A percentile compares a stretch with the other conserved stretches of the same genome.
phyloP scores from a whole-genome alignment of 768 basidiomycete genomes.

The Collybia sordida region DNA sequence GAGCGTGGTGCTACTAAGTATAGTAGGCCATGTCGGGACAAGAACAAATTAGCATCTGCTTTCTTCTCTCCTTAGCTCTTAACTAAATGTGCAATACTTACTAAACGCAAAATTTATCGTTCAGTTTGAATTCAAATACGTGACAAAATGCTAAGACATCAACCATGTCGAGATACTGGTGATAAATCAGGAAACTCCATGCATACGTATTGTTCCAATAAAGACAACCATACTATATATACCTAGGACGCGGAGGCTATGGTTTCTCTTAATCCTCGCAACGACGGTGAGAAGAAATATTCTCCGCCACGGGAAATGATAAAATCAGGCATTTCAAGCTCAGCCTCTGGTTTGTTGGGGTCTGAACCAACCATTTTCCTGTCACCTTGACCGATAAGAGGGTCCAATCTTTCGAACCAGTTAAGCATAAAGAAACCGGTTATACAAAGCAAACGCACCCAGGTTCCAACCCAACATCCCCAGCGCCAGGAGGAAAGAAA shows the following conservation, averaged over 20 bases:
- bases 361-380: conserved; percentile 28
- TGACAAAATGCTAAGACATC: background rate
- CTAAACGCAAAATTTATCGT: background rate
- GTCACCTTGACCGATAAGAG: conserved; percentile 39
- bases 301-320: conserved; percentile 49
- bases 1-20: conserved; percentile 95
- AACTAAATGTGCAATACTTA: conserved; percentile 48
- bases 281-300: conserved; percentile 54
- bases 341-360: conserved; percentile 28
- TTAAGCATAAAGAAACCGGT: background rate
- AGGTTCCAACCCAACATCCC: conserved; percentile 21
- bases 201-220: no score
- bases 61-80: conserved; percentile 60
- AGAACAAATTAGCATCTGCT: background rate
- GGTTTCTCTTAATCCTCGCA: conserved; percentile 41
- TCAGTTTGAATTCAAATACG: no score
- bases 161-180: background rate
- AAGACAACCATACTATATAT: background rate
- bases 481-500: conserved; percentile 32
- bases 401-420: conserved; percentile 38
- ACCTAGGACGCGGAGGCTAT: conserved; percentile 16
- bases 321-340: conserved; percentile 33
- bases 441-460: conserved; percentile 22
- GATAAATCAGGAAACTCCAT: background rate
- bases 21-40: conserved; percentile 53